Base-by-base conservation (phyloP, 371 early-diverging fungal species). In the Saksenaea oblongispora region DNA sequence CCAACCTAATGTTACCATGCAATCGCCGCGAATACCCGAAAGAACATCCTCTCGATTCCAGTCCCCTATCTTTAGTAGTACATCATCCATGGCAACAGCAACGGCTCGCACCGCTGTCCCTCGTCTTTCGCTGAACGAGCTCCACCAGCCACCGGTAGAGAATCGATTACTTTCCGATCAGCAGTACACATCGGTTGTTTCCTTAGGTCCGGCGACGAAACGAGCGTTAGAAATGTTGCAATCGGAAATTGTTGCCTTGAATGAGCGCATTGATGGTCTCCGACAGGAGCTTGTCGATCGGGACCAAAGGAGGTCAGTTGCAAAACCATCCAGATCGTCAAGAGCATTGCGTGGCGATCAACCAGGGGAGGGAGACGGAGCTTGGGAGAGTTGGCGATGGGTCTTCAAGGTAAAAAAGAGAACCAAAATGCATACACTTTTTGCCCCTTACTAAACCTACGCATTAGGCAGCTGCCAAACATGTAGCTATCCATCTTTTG, bases 221-320 rank as follows among this genome's bases (percentile, higher is more conserved):
- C 59, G 69, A 24, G 79, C 79, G 15, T 59, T 83, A 27, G 81
- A 79, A 42, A 62, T 72, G 1, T 59, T 80, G 18, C 77, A 83
- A 35, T 54, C 69, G 8, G 79, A 83, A 57, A 74, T 80, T 34
- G 62, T 74, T 18, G 73, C 75, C 3, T 58, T 83, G 56, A 80
- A 80, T 61, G 80, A 79, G 51, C 64, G 79, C 17, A 71, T 83
- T 22, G 73, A 83, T 66, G 74, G 71, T 2, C 44, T 80, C 14
- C 67, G 74, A 58, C 70, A 71, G 34, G 81, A 80, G 36, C 58
- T 80, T 31, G 41, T 68, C 10, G 69, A 66, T 31, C 42, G 70
- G 44, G 71, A 74, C 51, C 60, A 56, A 47, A 17, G 51, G 22
- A 17, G 51, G 22, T 22, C 37, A 36, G 17, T 4, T 31, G 11